Evolutionary conservation across 2,329 filamentous ascomycete genomes (phyloP), one percentile per base, ranked within the genome.

Genomic region (Exophiala spinifera): DNA sequence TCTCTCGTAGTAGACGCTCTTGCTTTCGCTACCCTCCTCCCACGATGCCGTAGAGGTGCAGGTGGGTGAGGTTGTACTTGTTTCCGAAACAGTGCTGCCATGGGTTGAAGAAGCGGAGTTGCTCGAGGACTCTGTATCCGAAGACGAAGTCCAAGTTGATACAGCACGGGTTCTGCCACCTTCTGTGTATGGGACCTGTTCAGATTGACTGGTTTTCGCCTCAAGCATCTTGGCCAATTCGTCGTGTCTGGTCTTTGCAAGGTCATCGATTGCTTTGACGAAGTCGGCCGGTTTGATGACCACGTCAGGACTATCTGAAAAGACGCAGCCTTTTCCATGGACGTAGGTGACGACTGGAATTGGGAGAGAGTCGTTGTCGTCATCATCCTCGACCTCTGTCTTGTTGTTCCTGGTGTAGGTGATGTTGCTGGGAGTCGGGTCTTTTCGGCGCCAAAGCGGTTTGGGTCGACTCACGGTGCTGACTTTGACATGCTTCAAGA

Each of bases 301-400:
- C 21, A 56, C 37, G 5, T 55, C 45, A 6, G 57, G 57, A 13
- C 46, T 14, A 11, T 48, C 43, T 1, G 48, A 52, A 17, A 46
- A 34, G 33, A 51, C 23, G 19, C 58, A 58, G 8, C 56, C 58
- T 14, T 31, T 48, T n/a, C 31, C 52, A 39, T 58, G 58, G 0
- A 42, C 47, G 31, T 56, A 61, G 4, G 21, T 40, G 49, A 61
- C 28, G 3, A 23, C 15, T 33, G 54, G 54, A 13, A 25, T 3
- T 2, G 51, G 55, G 15, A 52, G 44, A 11, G 14, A 3, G 15
- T 33, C 42, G 20, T 25, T 21, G 42, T 39, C 36, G 13, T 39
- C 17, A 11, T n/a, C 17, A 39, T 39, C 4, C 13, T 37, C 36
- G 36, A 11, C 28, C 28, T 31, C 23, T n/a, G n/a, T 25, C 23